Percentiles rank a stretch among this genome's conserved stretches.
Evolutionary conservation across 192 early-diverging fungal genomes (phyloP).

Genomic region (Endogone sp.): DNA sequence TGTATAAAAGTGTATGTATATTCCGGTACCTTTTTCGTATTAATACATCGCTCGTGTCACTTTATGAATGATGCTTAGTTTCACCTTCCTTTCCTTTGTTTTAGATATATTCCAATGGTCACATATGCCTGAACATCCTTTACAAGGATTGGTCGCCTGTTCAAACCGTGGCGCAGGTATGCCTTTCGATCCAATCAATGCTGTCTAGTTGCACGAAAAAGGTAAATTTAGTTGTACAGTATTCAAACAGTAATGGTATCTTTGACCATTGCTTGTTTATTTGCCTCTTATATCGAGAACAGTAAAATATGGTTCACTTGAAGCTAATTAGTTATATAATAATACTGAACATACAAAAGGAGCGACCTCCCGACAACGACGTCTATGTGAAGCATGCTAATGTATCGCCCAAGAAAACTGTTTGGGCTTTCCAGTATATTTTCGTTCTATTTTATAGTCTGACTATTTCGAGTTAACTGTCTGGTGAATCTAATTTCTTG

Average conservation of each 20-base stretch:
- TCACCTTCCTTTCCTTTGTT: no score
- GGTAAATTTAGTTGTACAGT: conserved; percentile 23
- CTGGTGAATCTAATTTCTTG: no score
- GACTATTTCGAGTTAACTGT: no score
- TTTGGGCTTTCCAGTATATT: conserved; percentile 53
- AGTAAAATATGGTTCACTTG: no score
- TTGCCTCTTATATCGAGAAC: neutral
- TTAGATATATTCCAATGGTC: conserved; percentile 86
- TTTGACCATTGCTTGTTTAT: neutral
- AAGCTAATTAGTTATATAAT: no score
- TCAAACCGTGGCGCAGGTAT: conserved; percentile 84
- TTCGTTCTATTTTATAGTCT: neutral
- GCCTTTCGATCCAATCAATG: conserved; percentile 90
- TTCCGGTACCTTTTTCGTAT: neutral
- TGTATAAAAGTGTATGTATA: neutral
- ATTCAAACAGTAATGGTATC: neutral
- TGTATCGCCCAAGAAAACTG: conserved; percentile 52
- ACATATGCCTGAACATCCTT: conserved; percentile 94
- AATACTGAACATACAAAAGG: conserved; percentile 18
- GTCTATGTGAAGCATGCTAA: conserved; percentile 48
- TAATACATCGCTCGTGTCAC: neutral
- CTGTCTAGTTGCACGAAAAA: conserved; percentile 81
- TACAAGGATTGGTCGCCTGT: conserved; percentile 95
- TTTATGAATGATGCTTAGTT: neutral
- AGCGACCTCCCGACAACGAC: conserved; percentile 53